phyloP scores from a whole-genome alignment of 495 filamentous ascomycete species.

The Viridothelium virens region DNA sequence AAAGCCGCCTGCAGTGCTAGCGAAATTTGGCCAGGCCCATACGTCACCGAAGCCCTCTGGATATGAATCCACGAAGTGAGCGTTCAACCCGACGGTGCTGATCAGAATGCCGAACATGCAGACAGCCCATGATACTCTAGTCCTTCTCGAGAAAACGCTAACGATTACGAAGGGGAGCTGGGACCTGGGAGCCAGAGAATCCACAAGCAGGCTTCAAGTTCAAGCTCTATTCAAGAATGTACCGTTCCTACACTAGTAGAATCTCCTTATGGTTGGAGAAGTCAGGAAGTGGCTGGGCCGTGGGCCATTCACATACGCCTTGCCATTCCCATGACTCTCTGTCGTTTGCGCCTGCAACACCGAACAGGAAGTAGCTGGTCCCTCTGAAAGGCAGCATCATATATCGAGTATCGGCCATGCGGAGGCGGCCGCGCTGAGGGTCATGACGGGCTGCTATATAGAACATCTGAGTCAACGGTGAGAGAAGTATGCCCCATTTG shows the following conservation, averaged over 20 bases:
- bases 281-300: slow-evolving; percentile 11
- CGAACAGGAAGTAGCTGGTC: not conserved
- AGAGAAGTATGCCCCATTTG: not conserved
- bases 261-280: not conserved
- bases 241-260: not conserved
- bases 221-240: no score
- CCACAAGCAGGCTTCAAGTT: no score
- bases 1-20: not conserved
- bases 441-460: not conserved
- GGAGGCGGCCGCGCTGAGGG: not conserved
- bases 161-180: no score
- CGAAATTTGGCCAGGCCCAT: not conserved
- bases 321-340: slow-evolving; percentile 18
- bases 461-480: not conserved
- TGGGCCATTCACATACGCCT: slow-evolving; percentile 25
- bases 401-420: not conserved
- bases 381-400: slow-evolving; percentile 16
- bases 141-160: no score
- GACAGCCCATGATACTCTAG: not conserved
- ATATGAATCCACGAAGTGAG: not conserved
- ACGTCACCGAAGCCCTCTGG: not conserved
- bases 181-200: no score
- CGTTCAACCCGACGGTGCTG: not conserved
- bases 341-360: slow-evolving; percentile 13
- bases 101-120: not conserved